These are phyloP conservation scores for Sphaerulina vaccinii DNA, from an alignment of 2,329 filamentous ascomycete genomes.

Conservation along the genomic window DNA sequence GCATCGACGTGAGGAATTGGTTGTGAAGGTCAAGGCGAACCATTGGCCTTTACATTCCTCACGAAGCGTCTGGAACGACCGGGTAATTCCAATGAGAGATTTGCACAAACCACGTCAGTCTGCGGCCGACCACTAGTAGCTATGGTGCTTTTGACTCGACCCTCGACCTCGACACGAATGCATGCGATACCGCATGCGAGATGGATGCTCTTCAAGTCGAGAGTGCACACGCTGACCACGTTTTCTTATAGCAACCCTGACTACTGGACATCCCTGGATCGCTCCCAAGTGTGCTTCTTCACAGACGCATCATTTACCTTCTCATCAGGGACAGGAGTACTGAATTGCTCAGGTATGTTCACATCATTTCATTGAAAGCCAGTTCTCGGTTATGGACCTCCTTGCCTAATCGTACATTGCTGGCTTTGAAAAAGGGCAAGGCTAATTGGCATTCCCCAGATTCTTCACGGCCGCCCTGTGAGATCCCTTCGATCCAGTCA, in stretches of 20 bases:
- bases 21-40: neutral
- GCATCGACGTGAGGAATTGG: neutral
- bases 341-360: constrained; percentile 22
- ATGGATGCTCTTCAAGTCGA: too few relatives aligned
- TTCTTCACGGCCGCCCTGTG: constrained; percentile 39
- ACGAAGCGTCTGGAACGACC: neutral
- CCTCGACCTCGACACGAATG: neutral
- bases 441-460: constrained; percentile 45
- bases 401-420: constrained; percentile 36
- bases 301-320: neutral
- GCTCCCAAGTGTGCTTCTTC: neutral
- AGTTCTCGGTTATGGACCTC: constrained; percentile 26
- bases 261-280: neutral
- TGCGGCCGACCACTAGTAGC: neutral
- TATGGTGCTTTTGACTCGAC: neutral
- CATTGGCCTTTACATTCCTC: constrained; percentile 10
- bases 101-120: neutral
- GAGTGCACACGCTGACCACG: neutral
- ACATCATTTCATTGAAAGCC: constrained; percentile 16
- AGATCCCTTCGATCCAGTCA: constrained; percentile 31
- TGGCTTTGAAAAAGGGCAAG: constrained; percentile 34
- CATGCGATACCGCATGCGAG: neutral
- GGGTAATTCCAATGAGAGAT: constrained; percentile 16
- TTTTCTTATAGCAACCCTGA: neutral
- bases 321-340: constrained; percentile 7